Evolutionary conservation across 1,284 basidiomycete genomes (phyloP).

Genomic region (Moniliophthora roreri): DNA sequence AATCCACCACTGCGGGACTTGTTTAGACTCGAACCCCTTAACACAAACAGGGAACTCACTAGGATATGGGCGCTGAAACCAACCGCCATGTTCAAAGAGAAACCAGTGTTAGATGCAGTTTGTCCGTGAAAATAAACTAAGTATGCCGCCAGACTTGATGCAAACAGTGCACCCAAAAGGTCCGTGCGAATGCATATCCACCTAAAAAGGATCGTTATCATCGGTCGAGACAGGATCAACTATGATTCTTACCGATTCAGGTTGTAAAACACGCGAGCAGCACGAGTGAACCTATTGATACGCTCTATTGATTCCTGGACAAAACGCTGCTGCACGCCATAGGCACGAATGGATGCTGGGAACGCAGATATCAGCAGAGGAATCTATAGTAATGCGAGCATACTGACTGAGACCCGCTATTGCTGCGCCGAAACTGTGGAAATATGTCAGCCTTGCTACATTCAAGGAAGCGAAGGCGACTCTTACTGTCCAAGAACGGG

Average conservation of each 20-base stretch:
- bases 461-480: background rate
- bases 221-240: no score
- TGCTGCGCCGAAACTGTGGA: constrained; percentile 59
- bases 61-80: constrained; percentile 58
- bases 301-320: constrained; percentile 32
- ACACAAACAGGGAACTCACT: no score
- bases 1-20: constrained; percentile 54
- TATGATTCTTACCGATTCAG: no score
- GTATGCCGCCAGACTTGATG: constrained; percentile 39
- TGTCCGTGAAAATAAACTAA: constrained; percentile 33
- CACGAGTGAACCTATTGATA: constrained; percentile 39
- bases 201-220: no score
- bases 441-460: constrained; percentile 26
- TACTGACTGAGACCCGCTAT: constrained; percentile 62
- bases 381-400: constrained; percentile 2
- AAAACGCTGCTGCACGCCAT: constrained; percentile 42
- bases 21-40: no score
- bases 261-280: constrained; percentile 41
- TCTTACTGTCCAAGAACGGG: constrained; percentile 53
- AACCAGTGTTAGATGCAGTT: constrained; percentile 40
- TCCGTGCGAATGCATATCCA: constrained; percentile 51
- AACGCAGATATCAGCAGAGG: background rate
- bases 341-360: constrained; percentile 38
- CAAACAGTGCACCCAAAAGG: constrained; percentile 39
- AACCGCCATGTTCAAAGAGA: constrained; percentile 56